These are phyloP conservation scores for Suillus sp. DNA, from an alignment of 768 basidiomycete species.

Conservation along the genomic window DNA sequence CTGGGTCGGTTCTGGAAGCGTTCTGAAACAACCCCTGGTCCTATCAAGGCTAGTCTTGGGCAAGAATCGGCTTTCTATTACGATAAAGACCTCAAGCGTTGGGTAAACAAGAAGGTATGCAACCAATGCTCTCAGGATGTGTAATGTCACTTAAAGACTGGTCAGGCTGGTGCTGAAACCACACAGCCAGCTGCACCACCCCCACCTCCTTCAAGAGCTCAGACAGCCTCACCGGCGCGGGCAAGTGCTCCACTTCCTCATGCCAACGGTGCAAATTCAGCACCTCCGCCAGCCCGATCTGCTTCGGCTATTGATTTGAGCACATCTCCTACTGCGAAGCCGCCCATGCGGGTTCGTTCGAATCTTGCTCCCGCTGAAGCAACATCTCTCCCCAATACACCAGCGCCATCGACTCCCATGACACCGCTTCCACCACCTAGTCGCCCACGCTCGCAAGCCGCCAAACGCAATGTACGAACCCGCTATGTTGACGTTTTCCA, in stretches of 20 bases:
- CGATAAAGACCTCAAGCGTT: conserved; percentile 92
- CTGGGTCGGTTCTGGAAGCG: conserved; percentile 81
- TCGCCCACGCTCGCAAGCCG: conserved; percentile 53
- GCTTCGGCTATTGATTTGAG: conserved; percentile 66
- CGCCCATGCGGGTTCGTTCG: conserved; percentile 61
- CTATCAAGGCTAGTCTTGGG: conserved; percentile 90
- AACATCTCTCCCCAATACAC: conserved; percentile 37
- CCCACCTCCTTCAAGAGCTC: conserved; percentile 82
- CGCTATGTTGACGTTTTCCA: conserved; percentile 93
- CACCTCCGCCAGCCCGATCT: conserved; percentile 53
- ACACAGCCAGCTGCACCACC: conserved; percentile 57
- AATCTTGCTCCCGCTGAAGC: conserved; percentile 57
- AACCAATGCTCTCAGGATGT: not conserved
- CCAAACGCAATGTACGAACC: conserved; percentile 77
- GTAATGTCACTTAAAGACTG: conserved; percentile 7
- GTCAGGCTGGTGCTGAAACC: conserved; percentile 57
- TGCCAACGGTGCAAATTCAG: conserved; percentile 28
- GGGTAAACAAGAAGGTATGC: conserved; percentile 92
- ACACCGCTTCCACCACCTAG: conserved; percentile 43
- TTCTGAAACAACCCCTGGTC: conserved; percentile 59
- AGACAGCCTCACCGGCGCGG: conserved; percentile 80
- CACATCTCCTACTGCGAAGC: conserved; percentile 52
- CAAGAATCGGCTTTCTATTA: conserved; percentile 90
- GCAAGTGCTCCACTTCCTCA: conserved; percentile 40
- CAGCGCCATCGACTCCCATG: conserved; percentile 19